Evolutionary conservation across 768 basidiomycete genomes (phyloP).

Genomic region (Termitomyces sp.): DNA sequence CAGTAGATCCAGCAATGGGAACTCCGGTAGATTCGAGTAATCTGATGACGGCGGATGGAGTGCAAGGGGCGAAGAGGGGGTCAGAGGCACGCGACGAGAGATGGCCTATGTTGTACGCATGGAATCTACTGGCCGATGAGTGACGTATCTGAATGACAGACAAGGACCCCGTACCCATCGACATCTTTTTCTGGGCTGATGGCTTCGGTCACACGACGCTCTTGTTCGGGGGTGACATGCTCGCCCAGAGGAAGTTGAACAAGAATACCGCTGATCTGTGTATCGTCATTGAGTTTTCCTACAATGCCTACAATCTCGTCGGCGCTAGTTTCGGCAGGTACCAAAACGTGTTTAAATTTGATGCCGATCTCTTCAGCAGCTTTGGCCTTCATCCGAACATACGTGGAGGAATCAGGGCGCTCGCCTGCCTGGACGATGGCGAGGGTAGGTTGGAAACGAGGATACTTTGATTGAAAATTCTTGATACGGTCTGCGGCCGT

Average conservation of each 20-base stretch:
- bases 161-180: constrained; percentile 64
- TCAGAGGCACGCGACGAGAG: constrained; percentile 84
- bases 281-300: constrained; percentile 77
- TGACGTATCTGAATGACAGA: constrained; percentile 1
- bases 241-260: constrained; percentile 93
- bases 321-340: constrained; percentile 64
- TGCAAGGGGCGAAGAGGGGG: constrained; percentile 92
- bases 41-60: constrained; percentile 87
- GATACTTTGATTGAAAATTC: constrained; percentile 55
- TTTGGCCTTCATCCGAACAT: constrained; percentile 97
- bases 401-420: constrained; percentile 84
- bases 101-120: constrained; percentile 97
- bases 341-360: constrained; percentile 70
- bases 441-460: constrained; percentile 88
- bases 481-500: constrained; percentile 68
- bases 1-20: constrained; percentile 67
- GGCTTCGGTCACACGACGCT: constrained; percentile 90
- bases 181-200: constrained; percentile 94
- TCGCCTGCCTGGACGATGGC: constrained; percentile 93
- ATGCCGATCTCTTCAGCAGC: constrained; percentile 94
- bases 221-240: constrained; percentile 75
- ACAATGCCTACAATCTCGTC: constrained; percentile 76
- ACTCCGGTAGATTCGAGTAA: constrained; percentile 87
- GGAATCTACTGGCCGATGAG: constrained; percentile 58
- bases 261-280: constrained; percentile 78